A percentile compares a stretch with the other conserved stretches of the same genome.
These are phyloP conservation scores for Aphanomyces cochlioides DNA, from an alignment of 352 stramenopile genomes.

Conservation along the genomic window DNA sequence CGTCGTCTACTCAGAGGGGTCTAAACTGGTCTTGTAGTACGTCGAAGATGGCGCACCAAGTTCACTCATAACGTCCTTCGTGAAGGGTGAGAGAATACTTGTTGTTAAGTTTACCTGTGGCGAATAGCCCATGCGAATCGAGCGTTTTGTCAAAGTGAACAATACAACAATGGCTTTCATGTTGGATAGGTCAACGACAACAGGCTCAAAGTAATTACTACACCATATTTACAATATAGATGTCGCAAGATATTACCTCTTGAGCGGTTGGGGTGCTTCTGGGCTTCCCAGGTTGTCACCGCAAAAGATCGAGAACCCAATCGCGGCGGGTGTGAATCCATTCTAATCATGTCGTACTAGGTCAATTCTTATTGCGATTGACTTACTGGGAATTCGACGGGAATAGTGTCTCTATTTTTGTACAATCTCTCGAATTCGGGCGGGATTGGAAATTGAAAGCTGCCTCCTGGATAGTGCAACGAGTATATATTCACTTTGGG, in stretches of 20 bases:
- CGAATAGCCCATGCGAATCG: conserved; percentile 69
- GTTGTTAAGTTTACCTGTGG: conserved; percentile 50
- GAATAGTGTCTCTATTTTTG: conserved; percentile 66
- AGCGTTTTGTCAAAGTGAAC: conserved; percentile 62
- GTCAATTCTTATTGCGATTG: not conserved
- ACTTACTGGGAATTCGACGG: conserved; percentile 71
- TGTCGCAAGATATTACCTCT: conserved; percentile 39
- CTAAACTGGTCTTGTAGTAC: conserved; percentile 71
- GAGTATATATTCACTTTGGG: conserved; percentile 60
- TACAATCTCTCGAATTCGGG: conserved; percentile 68
- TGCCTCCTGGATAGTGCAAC: conserved; percentile 65
- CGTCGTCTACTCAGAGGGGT: conserved; percentile 50
- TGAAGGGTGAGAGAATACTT: not conserved
- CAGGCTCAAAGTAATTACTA: conserved; percentile 74
- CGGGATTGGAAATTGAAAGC: conserved; percentile 75
- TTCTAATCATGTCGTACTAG: conserved; percentile 42
- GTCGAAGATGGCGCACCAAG: conserved; percentile 68
- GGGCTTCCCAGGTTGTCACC: conserved; percentile 47
- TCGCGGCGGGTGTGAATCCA: conserved; percentile 65
- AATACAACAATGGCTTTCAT: conserved; percentile 37
- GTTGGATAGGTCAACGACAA: conserved; percentile 51
- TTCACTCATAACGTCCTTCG: conserved; percentile 72
- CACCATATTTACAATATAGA: not conserved
- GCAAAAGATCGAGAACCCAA: conserved; percentile 61
- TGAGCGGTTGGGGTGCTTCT: conserved; percentile 40